Evolutionary conservation across 441 rosid species (phyloP).

Genomic region (Raphanus hybrid): DNA sequence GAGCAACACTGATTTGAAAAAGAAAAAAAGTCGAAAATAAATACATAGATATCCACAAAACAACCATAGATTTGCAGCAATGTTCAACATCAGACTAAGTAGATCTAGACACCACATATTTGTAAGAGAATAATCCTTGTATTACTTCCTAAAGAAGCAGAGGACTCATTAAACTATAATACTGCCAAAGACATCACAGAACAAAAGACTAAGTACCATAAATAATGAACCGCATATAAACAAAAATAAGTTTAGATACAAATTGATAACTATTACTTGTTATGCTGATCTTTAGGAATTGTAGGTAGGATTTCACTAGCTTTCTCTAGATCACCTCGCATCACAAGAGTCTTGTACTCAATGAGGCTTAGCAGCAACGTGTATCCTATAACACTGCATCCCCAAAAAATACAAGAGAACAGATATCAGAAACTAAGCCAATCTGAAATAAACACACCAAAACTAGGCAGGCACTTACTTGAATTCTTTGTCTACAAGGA

Average conservation of each 20-base stretch:
- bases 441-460: constrained; percentile 18
- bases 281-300: constrained; percentile 90
- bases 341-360: constrained; percentile 97
- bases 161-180: constrained; percentile 1
- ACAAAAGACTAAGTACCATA: constrained; percentile 1
- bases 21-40: constrained; percentile 1
- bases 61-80: background rate
- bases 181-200: constrained; percentile 7
- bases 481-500: constrained; percentile 94
- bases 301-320: constrained; percentile 88
- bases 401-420: background rate
- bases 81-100: background rate
- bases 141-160: constrained; percentile 3
- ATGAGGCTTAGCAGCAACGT: constrained; percentile 93
- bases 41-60: background rate
- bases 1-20: constrained; percentile 73
- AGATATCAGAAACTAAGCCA: constrained; percentile 12
- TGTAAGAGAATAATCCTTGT: background rate
- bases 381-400: constrained; percentile 82
- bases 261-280: constrained; percentile 57
- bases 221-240: background rate
- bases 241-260: background rate
- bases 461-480: constrained; percentile 59
- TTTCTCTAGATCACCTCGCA: constrained; percentile 94
- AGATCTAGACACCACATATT: background rate